Evolutionary conservation across 1,284 basidiomycete genomes (phyloP).

Genomic region (Leccinum pallidistipes): DNA sequence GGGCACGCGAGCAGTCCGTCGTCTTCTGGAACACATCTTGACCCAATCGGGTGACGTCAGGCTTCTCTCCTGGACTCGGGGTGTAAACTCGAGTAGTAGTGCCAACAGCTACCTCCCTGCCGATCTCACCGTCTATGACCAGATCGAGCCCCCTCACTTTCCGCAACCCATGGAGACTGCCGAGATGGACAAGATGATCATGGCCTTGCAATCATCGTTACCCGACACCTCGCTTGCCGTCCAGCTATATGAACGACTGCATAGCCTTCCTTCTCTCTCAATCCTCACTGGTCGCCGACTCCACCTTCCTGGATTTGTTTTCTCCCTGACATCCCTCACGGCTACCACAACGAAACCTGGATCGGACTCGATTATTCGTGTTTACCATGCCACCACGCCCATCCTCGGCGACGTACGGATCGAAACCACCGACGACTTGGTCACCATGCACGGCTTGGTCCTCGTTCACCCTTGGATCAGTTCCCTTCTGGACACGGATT

Average conservation of each 20-base stretch:
- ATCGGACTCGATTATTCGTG: not conserved
- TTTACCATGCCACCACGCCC: not conserved
- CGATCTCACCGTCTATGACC: not conserved
- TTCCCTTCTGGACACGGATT: not conserved
- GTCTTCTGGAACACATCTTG: not conserved
- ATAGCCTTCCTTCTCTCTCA: too few species aligned
- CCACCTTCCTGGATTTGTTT: too few species aligned
- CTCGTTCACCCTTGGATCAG: too few species aligned
- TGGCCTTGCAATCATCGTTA: not conserved
- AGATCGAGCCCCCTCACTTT: not conserved
- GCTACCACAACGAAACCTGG: too few species aligned
- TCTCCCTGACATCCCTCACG: too few species aligned
- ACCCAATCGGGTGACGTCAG: not conserved
- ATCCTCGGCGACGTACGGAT: not conserved
- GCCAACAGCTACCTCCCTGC: not conserved
- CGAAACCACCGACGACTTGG: too few species aligned
- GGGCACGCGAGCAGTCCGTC: not conserved
- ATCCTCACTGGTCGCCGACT: too few species aligned
- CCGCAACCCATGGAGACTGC: not conserved
- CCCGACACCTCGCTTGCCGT: too few species aligned
- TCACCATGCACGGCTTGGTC: too few species aligned
- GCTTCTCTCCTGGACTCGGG: not conserved
- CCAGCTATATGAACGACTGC: too few species aligned
- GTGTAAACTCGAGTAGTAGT: not conserved
- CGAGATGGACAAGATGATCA: not conserved